Percentiles rank a stretch among this genome's conserved stretches.
Conservation (phyloP, 257 asterid species). For the Solanum lignicaule region DNA sequence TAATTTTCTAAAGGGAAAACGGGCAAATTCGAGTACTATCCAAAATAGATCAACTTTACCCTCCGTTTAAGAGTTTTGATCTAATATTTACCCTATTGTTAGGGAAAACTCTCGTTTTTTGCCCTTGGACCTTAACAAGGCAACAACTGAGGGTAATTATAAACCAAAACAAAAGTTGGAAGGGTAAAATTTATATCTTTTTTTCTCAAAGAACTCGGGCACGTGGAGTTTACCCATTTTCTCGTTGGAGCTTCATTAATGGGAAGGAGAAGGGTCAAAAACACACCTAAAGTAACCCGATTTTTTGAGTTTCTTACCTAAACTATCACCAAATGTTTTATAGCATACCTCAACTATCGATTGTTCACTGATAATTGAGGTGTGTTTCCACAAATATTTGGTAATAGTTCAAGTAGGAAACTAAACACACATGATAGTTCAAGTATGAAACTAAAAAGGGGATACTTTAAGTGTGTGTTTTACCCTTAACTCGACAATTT, state of each 20-base stretch:
- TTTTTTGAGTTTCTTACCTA: neutral
- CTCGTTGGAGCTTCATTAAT: neutral
- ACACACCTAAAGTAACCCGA: neutral
- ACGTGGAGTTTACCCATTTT: neutral
- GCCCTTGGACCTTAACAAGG: neutral
- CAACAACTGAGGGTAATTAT: too few relatives aligned
- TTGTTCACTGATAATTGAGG: too few relatives aligned
- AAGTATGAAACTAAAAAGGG: neutral
- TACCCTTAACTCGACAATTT: neutral
- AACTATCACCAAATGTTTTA: neutral
- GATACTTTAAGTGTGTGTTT: neutral
- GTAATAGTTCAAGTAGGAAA: neutral
- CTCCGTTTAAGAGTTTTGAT: neutral
- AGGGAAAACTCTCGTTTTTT: neutral
- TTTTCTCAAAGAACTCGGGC: neutral
- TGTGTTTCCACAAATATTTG: too few relatives aligned
- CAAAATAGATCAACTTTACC: neutral
- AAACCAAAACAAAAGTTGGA: too few relatives aligned
- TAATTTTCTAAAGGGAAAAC: neutral
- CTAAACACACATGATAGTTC: neutral
- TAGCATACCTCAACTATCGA: neutral
- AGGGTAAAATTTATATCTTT: neutral
- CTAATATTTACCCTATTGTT: neutral
- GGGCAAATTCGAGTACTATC: neutral
- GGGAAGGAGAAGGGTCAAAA: neutral